phyloP scores from a whole-genome alignment of 2,329 filamentous ascomycete species.

The Aspergillus vadensis region DNA sequence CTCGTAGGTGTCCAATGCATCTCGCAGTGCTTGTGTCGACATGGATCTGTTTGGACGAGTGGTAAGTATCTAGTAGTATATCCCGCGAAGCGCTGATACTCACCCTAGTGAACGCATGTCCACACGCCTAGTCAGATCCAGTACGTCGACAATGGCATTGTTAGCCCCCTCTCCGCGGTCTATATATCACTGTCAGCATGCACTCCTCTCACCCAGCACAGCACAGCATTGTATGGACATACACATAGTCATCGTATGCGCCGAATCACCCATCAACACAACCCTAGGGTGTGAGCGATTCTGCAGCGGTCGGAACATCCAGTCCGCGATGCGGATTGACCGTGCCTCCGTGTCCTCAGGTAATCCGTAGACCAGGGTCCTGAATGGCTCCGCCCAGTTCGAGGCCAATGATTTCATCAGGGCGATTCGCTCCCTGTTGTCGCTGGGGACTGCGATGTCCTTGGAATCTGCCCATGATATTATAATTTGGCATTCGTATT shows the following conservation, averaged over 20 bases:
- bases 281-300: conserved; percentile 41
- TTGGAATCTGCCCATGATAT: conserved; percentile 52
- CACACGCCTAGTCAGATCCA: conserved; percentile 45
- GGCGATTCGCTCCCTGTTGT: conserved; percentile 41
- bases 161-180: conserved; percentile 62
- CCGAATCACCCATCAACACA: conserved; percentile 57
- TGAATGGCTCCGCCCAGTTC: conserved; percentile 56
- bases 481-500: conserved; percentile 54
- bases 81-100: neutral
- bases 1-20: conserved; percentile 44
- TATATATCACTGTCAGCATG: conserved; percentile 27
- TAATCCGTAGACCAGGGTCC: conserved; percentile 44
- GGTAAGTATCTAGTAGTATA: neutral
- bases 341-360: conserved; percentile 48
- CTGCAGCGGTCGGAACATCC: conserved; percentile 42
- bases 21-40: neutral
- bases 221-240: conserved; percentile 29
- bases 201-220: no score
- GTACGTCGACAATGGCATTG: conserved; percentile 57
- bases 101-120: conserved; percentile 17
- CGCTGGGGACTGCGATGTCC: conserved; percentile 45
- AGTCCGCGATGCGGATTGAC: conserved; percentile 53
- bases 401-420: conserved; percentile 50
- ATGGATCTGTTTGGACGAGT: neutral
- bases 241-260: conserved; percentile 65